A percentile compares a stretch with the other conserved stretches of the same genome.
Evolutionary conservation across 2,329 filamentous ascomycete genomes (phyloP).

Genomic region (Plenodomus biglobosus): DNA sequence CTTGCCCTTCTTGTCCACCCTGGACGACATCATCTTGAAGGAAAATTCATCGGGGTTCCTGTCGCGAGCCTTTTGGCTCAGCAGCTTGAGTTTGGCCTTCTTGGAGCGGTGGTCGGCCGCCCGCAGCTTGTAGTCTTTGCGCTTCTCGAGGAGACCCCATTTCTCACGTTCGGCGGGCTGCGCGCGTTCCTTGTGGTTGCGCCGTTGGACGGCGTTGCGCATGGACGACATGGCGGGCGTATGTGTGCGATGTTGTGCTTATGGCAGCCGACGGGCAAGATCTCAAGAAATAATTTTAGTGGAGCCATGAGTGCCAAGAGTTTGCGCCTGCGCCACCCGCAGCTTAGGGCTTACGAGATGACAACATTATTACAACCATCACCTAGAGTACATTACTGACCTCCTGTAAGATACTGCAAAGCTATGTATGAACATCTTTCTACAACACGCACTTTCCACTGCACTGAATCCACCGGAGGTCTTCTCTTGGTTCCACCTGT

Average conservation of each 20-base stretch:
- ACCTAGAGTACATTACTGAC: too few species aligned
- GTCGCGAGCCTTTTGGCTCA: constrained; percentile 61
- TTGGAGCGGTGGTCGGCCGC: constrained; percentile 66
- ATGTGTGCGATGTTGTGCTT: background rate
- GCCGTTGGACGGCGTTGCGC: constrained; percentile 60
- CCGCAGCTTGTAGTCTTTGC: constrained; percentile 75
- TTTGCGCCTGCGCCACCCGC: too few species aligned
- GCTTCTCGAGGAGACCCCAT: constrained; percentile 92
- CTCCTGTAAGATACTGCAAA: too few species aligned
- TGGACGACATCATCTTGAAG: constrained; percentile 62
- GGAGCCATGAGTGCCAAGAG: background rate
- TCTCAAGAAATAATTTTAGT: constrained; percentile 8
- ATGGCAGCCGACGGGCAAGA: background rate
- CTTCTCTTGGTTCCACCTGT: too few species aligned
- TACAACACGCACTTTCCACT: too few species aligned
- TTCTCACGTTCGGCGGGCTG: constrained; percentile 81
- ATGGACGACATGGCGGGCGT: constrained; percentile 36
- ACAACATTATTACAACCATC: too few species aligned
- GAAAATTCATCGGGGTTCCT: constrained; percentile 68
- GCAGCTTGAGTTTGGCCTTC: constrained; percentile 59
- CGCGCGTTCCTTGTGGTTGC: constrained; percentile 85
- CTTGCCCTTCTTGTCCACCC: constrained; percentile 50
- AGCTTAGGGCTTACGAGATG: too few species aligned
- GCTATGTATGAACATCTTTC: too few species aligned
- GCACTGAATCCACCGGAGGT: too few species aligned